Percentiles rank a stretch among this genome's conserved stretches.
These are phyloP conservation scores for Mycena sp. DNA, from an alignment of 1,284 basidiomycete species.

Conservation along the genomic window DNA sequence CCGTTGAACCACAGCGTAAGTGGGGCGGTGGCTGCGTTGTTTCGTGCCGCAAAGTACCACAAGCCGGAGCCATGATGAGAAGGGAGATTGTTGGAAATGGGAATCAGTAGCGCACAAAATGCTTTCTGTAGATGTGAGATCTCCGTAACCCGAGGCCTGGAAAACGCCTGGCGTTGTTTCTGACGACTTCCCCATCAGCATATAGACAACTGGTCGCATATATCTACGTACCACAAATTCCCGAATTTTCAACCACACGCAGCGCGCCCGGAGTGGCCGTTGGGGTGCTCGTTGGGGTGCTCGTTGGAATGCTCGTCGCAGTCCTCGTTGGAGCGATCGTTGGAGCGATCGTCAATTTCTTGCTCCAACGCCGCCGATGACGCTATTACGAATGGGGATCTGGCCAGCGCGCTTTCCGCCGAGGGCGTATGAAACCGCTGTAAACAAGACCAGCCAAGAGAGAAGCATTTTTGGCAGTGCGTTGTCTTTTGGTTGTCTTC, in stretches of 20 bases:
- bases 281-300: too few relatives aligned
- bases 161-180: slow-evolving; percentile 66
- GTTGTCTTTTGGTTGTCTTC: too few relatives aligned
- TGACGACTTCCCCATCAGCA: slow-evolving; percentile 28
- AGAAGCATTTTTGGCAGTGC: too few relatives aligned
- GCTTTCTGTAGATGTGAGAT: slow-evolving; percentile 60
- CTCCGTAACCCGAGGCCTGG: slow-evolving; percentile 70
- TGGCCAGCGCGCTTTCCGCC: slow-evolving; percentile 40
- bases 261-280: slow-evolving; percentile 55
- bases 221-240: too few relatives aligned
- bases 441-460: background rate
- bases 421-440: background rate
- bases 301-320: too few relatives aligned
- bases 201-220: too few relatives aligned
- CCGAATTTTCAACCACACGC: slow-evolving; percentile 62
- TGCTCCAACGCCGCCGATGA: slow-evolving; percentile 57
- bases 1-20: slow-evolving; percentile 74
- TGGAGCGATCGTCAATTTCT: too few relatives aligned
- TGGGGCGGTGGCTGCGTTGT: slow-evolving; percentile 63
- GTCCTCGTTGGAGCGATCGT: too few relatives aligned
- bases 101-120: slow-evolving; percentile 55
- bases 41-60: slow-evolving; percentile 74
- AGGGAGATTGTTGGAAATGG: background rate
- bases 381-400: slow-evolving; percentile 55
- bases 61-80: slow-evolving; percentile 47